Conservation (phyloP, 306 rosid genomes). For the Prunus mume region DNA sequence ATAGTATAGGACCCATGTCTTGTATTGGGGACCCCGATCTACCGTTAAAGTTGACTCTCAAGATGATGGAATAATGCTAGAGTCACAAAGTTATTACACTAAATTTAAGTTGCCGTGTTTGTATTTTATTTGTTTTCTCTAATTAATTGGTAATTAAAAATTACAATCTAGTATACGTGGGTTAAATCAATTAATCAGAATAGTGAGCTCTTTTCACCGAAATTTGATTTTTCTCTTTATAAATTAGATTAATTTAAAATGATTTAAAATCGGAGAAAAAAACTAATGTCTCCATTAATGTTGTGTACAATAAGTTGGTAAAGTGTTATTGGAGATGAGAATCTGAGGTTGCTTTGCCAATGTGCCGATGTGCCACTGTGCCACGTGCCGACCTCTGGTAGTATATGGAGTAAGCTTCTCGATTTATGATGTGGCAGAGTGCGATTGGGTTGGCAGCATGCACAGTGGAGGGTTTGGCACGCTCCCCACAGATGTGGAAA, state of each 20-base stretch:
- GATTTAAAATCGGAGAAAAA: too few species aligned
- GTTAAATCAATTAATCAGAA: too few species aligned
- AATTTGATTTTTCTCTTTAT: too few species aligned
- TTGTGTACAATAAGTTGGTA: too few species aligned
- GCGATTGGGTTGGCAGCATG: neutral
- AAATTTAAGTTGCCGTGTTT: too few species aligned
- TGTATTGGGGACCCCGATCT: neutral
- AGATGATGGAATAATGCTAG: neutral
- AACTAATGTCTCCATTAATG: too few species aligned
- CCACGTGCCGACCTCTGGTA: neutral
- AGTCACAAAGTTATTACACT: too few species aligned
- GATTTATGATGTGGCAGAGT: neutral
- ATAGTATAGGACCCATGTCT: neutral
- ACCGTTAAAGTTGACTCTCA: neutral
- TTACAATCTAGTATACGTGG: fast-evolving
- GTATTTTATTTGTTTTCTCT: too few species aligned
- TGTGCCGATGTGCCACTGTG: neutral
- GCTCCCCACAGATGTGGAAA: slow-evolving; percentile 8
- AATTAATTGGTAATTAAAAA: too few species aligned
- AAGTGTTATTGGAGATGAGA: neutral
- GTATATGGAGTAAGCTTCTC: neutral
- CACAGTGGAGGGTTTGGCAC: neutral
- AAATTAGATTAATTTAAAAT: too few species aligned
- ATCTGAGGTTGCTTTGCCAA: neutral
- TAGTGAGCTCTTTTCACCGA: too few species aligned